These are phyloP conservation scores for Orbilia blumenaviensis DNA, from an alignment of 2,329 filamentous ascomycete genomes.

Conservation along the genomic window DNA sequence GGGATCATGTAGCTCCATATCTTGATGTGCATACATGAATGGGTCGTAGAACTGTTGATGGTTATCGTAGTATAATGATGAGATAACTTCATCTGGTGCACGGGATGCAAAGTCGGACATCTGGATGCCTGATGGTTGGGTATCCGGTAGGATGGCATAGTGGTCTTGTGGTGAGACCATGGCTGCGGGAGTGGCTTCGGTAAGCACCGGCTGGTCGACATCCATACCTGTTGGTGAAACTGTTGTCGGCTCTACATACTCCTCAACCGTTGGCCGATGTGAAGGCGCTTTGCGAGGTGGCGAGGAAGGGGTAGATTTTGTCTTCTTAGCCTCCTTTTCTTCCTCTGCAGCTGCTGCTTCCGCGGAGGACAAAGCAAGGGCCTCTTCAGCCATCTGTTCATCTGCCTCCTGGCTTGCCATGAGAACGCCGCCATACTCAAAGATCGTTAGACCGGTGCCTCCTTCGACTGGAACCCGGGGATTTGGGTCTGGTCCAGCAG, in stretches of 20 bases:
- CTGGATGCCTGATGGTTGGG: constrained; percentile 38
- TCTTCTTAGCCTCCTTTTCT: background rate
- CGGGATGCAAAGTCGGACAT: constrained; percentile 48
- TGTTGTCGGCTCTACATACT: constrained; percentile 35
- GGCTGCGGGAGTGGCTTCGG: constrained; percentile 21
- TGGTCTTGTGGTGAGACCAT: constrained; percentile 42
- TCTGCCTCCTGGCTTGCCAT: constrained; percentile 47
- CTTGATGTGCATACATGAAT: constrained; percentile 51
- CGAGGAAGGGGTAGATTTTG: constrained; percentile 15
- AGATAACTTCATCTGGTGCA: constrained; percentile 43
- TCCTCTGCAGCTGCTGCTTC: constrained; percentile 14
- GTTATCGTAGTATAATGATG: constrained; percentile 34
- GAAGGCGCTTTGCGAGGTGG: constrained; percentile 11
- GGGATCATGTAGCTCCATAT: constrained; percentile 51
- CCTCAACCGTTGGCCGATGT: constrained; percentile 32
- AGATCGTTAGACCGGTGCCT: constrained; percentile 50
- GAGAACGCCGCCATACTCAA: constrained; percentile 52
- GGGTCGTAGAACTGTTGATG: constrained; percentile 45
- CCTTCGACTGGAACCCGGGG: constrained; percentile 45
- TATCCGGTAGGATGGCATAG: constrained; percentile 40
- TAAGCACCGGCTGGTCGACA: constrained; percentile 38
- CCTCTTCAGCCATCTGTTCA: constrained; percentile 50
- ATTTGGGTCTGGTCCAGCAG: constrained; percentile 45
- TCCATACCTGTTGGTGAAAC: constrained; percentile 23
- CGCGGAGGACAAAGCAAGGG: constrained; percentile 30